Evolutionary conservation across 768 basidiomycete species (phyloP), one percentile per base, ranked within the genome.

Genomic region (Tubosaeta sp.): DNA sequence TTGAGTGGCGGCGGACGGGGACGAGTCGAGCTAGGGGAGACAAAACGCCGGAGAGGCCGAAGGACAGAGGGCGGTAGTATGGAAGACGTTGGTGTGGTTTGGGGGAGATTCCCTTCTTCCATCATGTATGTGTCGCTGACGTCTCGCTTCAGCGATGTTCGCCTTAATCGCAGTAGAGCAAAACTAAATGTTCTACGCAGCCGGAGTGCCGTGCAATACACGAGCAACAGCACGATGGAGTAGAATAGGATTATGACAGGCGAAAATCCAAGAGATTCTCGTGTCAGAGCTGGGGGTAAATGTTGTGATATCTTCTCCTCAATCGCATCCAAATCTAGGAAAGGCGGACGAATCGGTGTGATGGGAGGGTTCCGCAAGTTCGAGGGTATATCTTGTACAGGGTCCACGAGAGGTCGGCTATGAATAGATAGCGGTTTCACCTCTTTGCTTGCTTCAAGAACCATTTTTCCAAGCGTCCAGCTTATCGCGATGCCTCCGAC

Each of bases 401-500:
- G 87, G 59, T 91, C 90, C 24, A 76, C 77, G n/a, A 90, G 64
- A 6, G 87, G 88, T 45, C 71, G 76, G 24, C 72, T 69, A 4
- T 71, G 60, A 48, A 74, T 75, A 12, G 69, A 66, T 38, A 76
- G 69, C 7, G 77, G 65, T 4, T 81, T 79, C 7, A 93, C 81
- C 65, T 90, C 89, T 56, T 88, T 90, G 72, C 90, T 93, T 24
- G 96, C 96, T 70, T 98, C 95, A 24, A 97, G 78, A 0, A 98
- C 95, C 94, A 98, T 98, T 69, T 97, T 98, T 24, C 96, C 96
- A 30, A 98, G 76, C 4, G 96, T 97, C 96, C 96, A 99, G 60
- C 84, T 92, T 61, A 99, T 92, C 39, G 94, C 92, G 34, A 95
- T 91, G 62, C 89, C 90, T 31, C 84, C 86, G 27, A 99, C 87